Evolutionary conservation across 202 grass and related monocot genomes (phyloP).

Genomic region (Schoenoplectus triqueter): DNA sequence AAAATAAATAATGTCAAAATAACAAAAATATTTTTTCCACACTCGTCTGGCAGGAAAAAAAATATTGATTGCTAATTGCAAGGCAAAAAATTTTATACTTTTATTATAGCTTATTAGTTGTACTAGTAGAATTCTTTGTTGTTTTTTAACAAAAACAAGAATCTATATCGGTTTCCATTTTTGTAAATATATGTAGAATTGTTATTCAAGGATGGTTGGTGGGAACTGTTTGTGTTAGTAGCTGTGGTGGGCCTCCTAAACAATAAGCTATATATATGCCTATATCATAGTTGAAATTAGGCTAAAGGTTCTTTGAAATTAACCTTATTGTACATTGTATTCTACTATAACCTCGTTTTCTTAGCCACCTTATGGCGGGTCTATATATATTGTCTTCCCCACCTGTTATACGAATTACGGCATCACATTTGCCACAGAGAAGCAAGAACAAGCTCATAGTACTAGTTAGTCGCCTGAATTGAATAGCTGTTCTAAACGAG

Average conservation of each 20-base stretch:
- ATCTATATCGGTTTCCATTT: neutral
- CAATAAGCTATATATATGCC: neutral
- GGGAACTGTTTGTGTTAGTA: neutral
- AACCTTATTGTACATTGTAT: neutral
- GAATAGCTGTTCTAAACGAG: no score
- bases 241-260: no score
- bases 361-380: conserved; percentile 8
- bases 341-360: neutral
- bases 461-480: no score
- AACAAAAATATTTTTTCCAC: neutral
- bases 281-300: no score
- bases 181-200: neutral
- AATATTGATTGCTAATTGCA: neutral
- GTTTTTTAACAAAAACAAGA: no score
- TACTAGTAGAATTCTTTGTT: no score
- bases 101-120: no score
- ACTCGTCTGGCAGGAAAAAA: neutral
- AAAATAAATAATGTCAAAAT: neutral
- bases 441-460: no score
- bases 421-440: neutral
- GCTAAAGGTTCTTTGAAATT: neutral
- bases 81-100: neutral
- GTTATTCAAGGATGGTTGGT: conserved; percentile 13
- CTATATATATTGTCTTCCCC: neutral
- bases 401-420: neutral